Conservation (phyloP, 208 protist genomes). For the Trypanosomatidae sp. region DNA sequence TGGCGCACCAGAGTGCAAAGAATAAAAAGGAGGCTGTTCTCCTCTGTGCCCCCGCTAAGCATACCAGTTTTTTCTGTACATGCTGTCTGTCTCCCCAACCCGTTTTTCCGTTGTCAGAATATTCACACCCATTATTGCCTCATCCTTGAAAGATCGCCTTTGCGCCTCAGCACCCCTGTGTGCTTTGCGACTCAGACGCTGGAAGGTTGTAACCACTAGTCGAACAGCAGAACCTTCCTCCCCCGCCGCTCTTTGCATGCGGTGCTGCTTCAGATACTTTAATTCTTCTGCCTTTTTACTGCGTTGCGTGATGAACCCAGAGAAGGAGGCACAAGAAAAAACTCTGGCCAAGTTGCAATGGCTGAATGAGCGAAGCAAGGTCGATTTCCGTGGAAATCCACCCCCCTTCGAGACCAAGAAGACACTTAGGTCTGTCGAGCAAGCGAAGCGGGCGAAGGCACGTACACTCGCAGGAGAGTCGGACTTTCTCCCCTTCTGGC, state of each 20-base stretch:
- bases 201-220: not conserved
- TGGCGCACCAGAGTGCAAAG: not conserved
- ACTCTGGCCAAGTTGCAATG: slow-evolving; percentile 74
- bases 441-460: slow-evolving; percentile 25
- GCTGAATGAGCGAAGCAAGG: slow-evolving; percentile 64
- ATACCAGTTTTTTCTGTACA: not conserved
- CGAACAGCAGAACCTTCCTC: not conserved
- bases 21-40: not conserved
- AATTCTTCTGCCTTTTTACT: not conserved
- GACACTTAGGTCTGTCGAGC: slow-evolving; percentile 61
- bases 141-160: not conserved
- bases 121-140: not conserved
- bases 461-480: slow-evolving; percentile 37
- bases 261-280: not conserved
- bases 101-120: not conserved
- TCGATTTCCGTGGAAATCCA: slow-evolving; percentile 85
- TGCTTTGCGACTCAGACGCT: not conserved
- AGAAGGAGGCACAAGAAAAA: slow-evolving; percentile 51
- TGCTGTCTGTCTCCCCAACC: not conserved
- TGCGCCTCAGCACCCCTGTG: not conserved
- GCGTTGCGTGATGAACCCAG: slow-evolving; percentile 19
- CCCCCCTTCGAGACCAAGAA: slow-evolving; percentile 63
- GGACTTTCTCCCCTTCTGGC: slow-evolving; percentile 75
- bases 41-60: not conserved
- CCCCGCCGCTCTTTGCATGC: not conserved